phyloP scores from a whole-genome alignment of 2,329 filamentous ascomycete species.

The Trichophyton mentagrophytes region DNA sequence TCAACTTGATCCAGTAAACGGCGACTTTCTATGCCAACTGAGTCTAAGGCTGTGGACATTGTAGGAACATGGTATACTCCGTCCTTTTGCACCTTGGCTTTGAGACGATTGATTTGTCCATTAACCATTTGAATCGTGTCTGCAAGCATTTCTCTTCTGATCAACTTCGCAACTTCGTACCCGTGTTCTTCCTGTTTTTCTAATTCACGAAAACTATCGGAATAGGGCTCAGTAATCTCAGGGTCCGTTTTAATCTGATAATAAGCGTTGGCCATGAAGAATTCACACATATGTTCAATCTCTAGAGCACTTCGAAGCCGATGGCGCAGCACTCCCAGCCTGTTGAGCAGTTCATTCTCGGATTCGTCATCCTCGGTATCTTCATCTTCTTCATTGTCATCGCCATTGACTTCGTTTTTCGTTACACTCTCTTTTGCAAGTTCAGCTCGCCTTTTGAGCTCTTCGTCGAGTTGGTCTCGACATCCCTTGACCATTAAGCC shows the following conservation, averaged over 20 bases:
- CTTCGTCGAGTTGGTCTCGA: constrained; percentile 46
- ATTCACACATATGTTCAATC: constrained; percentile 65
- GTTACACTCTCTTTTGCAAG: constrained; percentile 10
- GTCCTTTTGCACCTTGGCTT: constrained; percentile 39
- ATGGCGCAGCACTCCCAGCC: constrained; percentile 48
- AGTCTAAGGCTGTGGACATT: constrained; percentile 40
- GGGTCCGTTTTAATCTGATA: constrained; percentile 69
- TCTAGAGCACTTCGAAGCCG: constrained; percentile 62
- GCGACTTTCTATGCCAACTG: constrained; percentile 60
- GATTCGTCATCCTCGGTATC: constrained; percentile 25
- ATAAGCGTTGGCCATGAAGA: constrained; percentile 72
- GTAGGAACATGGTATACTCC: constrained; percentile 52
- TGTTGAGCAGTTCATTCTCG: constrained; percentile 28
- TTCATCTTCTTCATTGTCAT: constrained; percentile 25
- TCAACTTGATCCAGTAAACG: constrained; percentile 54
- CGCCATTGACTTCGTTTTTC: neutral
- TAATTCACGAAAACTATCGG: constrained; percentile 51
- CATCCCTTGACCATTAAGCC: constrained; percentile 45
- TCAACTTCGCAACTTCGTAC: constrained; percentile 65
- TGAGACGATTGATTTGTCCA: constrained; percentile 51
- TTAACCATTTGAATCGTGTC: constrained; percentile 48
- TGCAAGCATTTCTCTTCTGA: constrained; percentile 65
- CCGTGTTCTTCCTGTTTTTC: constrained; percentile 58
- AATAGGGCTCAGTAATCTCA: constrained; percentile 51
- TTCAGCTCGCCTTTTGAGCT: constrained; percentile 22